Conservation (phyloP, 768 basidiomycete species). For the Tulasnella sp. region DNA sequence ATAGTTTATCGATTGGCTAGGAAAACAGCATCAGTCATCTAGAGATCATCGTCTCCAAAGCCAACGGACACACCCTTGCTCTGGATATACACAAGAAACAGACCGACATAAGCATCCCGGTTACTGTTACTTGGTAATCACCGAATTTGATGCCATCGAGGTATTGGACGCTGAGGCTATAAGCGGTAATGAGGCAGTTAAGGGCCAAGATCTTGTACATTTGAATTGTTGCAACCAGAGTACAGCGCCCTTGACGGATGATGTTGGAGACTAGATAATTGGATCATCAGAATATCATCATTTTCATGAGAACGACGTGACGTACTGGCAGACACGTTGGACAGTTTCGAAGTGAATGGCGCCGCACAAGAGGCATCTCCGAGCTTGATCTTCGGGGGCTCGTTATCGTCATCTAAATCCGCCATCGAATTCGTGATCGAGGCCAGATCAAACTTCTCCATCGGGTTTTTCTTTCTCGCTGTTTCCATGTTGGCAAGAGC, state of each 20-base stretch:
- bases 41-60: not conserved
- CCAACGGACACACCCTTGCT: conserved; percentile 59
- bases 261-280: conserved; percentile 75
- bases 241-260: conserved; percentile 96
- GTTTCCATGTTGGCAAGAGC: conserved; percentile 53
- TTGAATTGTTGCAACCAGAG: conserved; percentile 94
- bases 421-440: conserved; percentile 77
- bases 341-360: conserved; percentile 95
- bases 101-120: conserved; percentile 94
- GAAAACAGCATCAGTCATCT: not conserved
- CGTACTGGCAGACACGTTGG: conserved; percentile 94
- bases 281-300: not conserved
- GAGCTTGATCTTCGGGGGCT: conserved; percentile 95
- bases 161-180: conserved; percentile 93
- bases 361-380: conserved; percentile 99
- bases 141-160: conserved; percentile 99
- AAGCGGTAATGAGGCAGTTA: conserved; percentile 98
- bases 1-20: conserved; percentile 93
- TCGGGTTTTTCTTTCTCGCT: conserved; percentile 72
- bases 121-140: conserved; percentile 96
- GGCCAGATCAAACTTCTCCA: conserved; percentile 82
- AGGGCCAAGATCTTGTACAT: conserved; percentile 99
- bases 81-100: conserved; percentile 98
- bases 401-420: conserved; percentile 81
- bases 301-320: conserved; percentile 18